These are phyloP conservation scores for Russula earlei DNA, from an alignment of 768 basidiomycete species.

Conservation along the genomic window DNA sequence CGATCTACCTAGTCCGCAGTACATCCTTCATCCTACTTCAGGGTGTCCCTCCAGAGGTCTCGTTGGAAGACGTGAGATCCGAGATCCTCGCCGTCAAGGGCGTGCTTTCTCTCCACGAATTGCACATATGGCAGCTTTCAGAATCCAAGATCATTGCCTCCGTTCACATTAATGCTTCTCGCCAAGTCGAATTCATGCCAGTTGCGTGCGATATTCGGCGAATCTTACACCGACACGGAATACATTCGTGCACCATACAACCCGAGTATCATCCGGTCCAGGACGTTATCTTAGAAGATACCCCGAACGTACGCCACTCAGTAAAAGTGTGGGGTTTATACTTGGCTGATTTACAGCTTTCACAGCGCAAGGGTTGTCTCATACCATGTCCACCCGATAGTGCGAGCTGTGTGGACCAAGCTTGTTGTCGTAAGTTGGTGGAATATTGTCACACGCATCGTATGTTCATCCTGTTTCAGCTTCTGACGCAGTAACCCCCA, in stretches of 20 bases:
- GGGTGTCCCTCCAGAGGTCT: constrained; percentile 84
- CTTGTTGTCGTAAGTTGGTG: constrained; percentile 65
- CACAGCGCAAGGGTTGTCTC: constrained; percentile 51
- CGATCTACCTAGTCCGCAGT: constrained; percentile 50
- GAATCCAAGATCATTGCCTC: constrained; percentile 93
- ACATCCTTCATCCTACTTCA: constrained; percentile 93
- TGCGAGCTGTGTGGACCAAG: constrained; percentile 62
- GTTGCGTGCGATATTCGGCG: constrained; percentile 77
- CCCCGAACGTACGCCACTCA: constrained; percentile 33
- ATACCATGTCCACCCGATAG: constrained; percentile 63
- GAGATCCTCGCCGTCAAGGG: constrained; percentile 78
- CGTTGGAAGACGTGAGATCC: constrained; percentile 78
- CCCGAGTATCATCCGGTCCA: constrained; percentile 60
- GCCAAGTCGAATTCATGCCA: constrained; percentile 83
- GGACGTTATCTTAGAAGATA: constrained; percentile 36
- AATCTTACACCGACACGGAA: constrained; percentile 80
- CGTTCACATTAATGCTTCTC: constrained; percentile 84
- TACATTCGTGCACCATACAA: constrained; percentile 92
- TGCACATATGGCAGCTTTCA: constrained; percentile 97
- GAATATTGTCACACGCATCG: neutral
- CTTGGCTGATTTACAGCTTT: constrained; percentile 30
- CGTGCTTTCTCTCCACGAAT: constrained; percentile 81
- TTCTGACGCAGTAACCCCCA: constrained; percentile 2
- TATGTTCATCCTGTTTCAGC: constrained; percentile 6
- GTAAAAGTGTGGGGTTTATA: neutral